Percentiles rank a stretch among this genome's conserved stretches.
Conservation (phyloP, 1,139 yeast genomes). For the Spathaspora sp. region DNA sequence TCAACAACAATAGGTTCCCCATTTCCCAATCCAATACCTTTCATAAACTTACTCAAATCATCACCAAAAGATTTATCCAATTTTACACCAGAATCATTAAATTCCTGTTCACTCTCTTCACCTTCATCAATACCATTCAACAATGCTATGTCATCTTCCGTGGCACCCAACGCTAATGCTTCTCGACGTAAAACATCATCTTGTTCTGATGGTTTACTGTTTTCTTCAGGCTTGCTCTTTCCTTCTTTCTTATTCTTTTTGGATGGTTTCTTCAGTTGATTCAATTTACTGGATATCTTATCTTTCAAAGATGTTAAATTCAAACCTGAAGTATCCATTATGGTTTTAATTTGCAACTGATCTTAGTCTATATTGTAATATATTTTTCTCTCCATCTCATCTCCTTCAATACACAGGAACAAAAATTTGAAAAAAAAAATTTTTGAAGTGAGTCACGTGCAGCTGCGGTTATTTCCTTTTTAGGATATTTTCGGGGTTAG, state of each 20-base stretch:
- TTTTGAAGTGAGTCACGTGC: conserved; percentile 1
- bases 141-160: conserved; percentile 61
- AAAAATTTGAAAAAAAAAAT: conserved; percentile 2
- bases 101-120: conserved; percentile 67
- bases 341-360: not conserved
- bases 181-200: conserved; percentile 58
- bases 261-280: conserved; percentile 17
- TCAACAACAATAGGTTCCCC: conserved; percentile 34
- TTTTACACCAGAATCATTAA: conserved; percentile 35
- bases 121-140: conserved; percentile 50
- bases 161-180: conserved; percentile 68
- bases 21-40: conserved; percentile 61
- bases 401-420: not conserved
- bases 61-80: conserved; percentile 49
- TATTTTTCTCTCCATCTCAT: conserved; percentile 2
- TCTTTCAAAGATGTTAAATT: conserved; percentile 57
- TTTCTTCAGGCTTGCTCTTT: conserved; percentile 7
- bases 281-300: conserved; percentile 51
- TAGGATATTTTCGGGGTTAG: not conserved
- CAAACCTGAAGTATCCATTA: conserved; percentile 35
- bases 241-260: conserved; percentile 11
- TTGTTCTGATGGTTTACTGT: conserved; percentile 6
- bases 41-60: conserved; percentile 68
- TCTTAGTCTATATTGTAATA: not conserved
- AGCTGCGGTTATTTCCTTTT: not conserved